phyloP scores from a whole-genome alignment of 768 basidiomycete genomes.

The Porpolomopsis calyptriformis region DNA sequence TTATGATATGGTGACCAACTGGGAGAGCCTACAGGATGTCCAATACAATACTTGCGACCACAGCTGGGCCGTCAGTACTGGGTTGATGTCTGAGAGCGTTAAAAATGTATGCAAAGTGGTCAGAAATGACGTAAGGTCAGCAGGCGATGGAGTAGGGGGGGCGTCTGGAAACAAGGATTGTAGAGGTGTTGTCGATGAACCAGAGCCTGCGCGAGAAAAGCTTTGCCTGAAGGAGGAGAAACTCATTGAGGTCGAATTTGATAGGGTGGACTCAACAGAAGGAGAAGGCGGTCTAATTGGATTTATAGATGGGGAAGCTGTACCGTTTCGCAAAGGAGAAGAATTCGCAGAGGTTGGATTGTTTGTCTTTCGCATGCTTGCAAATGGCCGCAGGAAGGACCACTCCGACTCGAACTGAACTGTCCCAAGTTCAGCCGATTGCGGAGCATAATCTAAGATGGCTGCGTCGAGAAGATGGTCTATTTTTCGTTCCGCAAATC shows the following conservation, averaged over 20 bases:
- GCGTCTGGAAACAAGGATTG: constrained; percentile 40
- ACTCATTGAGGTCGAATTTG: constrained; percentile 38
- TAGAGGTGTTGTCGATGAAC: constrained; percentile 36
- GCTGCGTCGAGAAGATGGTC: constrained; percentile 77
- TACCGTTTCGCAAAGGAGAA: constrained; percentile 23
- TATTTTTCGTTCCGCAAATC: constrained; percentile 80
- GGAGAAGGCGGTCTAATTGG: constrained; percentile 41
- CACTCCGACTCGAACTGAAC: constrained; percentile 96
- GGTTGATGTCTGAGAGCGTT: constrained; percentile 81
- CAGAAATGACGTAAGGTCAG: constrained; percentile 66
- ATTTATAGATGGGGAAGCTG: constrained; percentile 41
- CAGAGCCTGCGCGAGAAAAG: constrained; percentile 41
- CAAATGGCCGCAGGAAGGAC: constrained; percentile 75
- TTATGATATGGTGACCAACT: too few species aligned
- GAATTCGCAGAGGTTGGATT: constrained; percentile 21
- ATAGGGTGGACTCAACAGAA: constrained; percentile 22
- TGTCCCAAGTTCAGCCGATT: constrained; percentile 67
- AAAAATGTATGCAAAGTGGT: constrained; percentile 79
- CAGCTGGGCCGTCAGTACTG: constrained; percentile 75
- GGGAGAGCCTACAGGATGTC: constrained; percentile 86
- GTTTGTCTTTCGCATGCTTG: constrained; percentile 45
- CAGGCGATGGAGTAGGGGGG: constrained; percentile 32
- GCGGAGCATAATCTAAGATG: constrained; percentile 71
- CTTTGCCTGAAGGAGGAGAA: constrained; percentile 64
- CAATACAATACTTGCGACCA: constrained; percentile 99